Conservation (phyloP, 2,329 filamentous ascomycete species). For the Aureobasidium uvarum region DNA sequence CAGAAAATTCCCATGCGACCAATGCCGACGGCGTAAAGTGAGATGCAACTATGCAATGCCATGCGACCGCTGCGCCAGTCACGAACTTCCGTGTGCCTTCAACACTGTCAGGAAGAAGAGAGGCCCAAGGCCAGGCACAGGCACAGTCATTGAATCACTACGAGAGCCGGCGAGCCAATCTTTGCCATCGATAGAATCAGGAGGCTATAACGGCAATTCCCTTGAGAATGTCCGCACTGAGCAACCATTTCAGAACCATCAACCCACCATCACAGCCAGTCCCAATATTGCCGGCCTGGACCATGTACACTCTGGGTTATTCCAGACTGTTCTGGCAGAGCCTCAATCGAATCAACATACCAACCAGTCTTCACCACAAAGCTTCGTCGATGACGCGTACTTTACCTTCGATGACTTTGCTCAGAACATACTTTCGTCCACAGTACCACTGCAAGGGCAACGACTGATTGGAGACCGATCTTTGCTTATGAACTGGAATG, state of each 20-base stretch:
- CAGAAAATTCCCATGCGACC: slow-evolving; percentile 18
- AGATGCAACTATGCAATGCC: slow-evolving; percentile 29
- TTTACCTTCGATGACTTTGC: slow-evolving; percentile 30
- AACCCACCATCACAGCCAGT: not conserved
- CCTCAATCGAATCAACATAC: not conserved
- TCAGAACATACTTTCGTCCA: slow-evolving; percentile 24
- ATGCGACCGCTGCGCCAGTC: slow-evolving; percentile 29
- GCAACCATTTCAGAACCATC: not conserved
- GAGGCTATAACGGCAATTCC: not conserved
- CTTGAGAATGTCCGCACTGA: not conserved
- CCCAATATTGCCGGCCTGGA: not conserved
- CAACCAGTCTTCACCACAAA: not conserved
- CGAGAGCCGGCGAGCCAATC: not conserved
- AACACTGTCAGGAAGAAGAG: slow-evolving; percentile 27
- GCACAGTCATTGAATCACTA: slow-evolving; percentile 26
- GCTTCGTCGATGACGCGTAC: slow-evolving; percentile 17
- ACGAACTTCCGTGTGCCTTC: slow-evolving; percentile 27
- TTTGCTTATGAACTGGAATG: not conserved
- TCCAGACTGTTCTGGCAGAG: not conserved
- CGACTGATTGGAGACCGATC: not conserved
- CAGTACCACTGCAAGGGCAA: not conserved
- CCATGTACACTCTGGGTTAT: not conserved
- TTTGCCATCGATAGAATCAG: not conserved
- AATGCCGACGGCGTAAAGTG: slow-evolving; percentile 29
- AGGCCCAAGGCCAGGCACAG: slow-evolving; percentile 28